Evolutionary conservation across 73 alveolate genomes (phyloP).

Genomic region (Paramecium tetraurelia): DNA sequence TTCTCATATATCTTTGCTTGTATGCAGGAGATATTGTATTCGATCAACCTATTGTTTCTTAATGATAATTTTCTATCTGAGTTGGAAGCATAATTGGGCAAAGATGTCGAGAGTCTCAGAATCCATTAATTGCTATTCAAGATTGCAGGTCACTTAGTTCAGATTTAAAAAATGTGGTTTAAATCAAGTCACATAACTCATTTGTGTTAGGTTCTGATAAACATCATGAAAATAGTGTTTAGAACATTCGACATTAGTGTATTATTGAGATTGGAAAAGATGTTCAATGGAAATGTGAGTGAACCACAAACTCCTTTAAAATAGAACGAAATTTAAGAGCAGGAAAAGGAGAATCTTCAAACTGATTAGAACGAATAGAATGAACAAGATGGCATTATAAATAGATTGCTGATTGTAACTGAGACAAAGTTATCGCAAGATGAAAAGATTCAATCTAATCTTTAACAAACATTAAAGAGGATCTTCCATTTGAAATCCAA

Average conservation of each 20-base stretch:
- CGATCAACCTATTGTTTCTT: not conserved
- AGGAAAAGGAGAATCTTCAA: not conserved
- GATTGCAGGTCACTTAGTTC: not conserved
- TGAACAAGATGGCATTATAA: not conserved
- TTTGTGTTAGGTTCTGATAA: not conserved
- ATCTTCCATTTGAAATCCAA: slow-evolving; percentile 14
- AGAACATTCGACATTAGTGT: not conserved
- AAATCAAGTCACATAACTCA: slow-evolving; percentile 8
- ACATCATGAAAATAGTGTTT: not conserved
- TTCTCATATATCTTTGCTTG: slow-evolving; percentile 44
- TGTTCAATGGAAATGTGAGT: not conserved
- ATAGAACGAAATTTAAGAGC: not conserved
- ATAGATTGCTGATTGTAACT: not conserved
- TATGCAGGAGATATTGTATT: slow-evolving; percentile 7
- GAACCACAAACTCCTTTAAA: not conserved
- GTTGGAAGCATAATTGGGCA: not conserved
- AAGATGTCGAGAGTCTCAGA: not conserved
- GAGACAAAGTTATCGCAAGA: not conserved
- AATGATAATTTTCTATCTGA: slow-evolving; percentile 2
- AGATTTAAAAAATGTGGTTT: slow-evolving; percentile 19
- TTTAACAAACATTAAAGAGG: not conserved
- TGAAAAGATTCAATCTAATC: not conserved
- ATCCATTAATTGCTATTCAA: not conserved
- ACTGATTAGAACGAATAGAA: not conserved
- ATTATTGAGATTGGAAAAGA: not conserved